Evolutionary conservation across 345 rosid species (phyloP).

Genomic region (Hirschfeldia incana): DNA sequence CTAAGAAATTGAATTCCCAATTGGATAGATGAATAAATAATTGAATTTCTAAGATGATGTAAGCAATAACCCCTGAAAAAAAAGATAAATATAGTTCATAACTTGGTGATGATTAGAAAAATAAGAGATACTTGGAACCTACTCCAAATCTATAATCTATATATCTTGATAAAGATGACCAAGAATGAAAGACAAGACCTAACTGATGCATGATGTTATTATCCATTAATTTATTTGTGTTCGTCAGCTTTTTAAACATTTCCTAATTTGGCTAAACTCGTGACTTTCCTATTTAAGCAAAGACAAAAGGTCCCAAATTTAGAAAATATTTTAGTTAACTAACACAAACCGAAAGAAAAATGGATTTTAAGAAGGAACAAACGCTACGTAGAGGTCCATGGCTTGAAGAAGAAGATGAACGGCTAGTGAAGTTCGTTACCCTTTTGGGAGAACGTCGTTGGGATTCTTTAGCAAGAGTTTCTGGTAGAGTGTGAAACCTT

Average conservation of each 20-base stretch:
- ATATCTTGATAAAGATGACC: slow-evolving; percentile 29
- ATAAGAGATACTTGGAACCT: slow-evolving; percentile 28
- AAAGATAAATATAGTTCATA: background rate
- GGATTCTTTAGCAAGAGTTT: slow-evolving; percentile 63
- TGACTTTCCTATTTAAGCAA: slow-evolving; percentile 37
- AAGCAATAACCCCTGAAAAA: slow-evolving; percentile 5
- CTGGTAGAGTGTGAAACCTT: slow-evolving; percentile 41
- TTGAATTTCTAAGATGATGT: slow-evolving; percentile 22
- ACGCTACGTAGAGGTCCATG: slow-evolving; percentile 59
- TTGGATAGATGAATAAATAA: background rate
- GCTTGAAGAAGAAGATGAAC: slow-evolving; percentile 64
- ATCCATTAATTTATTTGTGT: slow-evolving; percentile 30
- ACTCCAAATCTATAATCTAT: slow-evolving; percentile 34
- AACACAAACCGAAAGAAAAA: slow-evolving; percentile 3
- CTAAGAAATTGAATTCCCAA: background rate
- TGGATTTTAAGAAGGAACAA: slow-evolving; percentile 40
- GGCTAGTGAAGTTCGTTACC: slow-evolving; percentile 45
- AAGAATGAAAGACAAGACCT: slow-evolving; percentile 30
- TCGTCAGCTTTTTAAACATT: slow-evolving; percentile 33
- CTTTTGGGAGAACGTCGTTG: slow-evolving; percentile 62
- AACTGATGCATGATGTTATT: slow-evolving; percentile 38
- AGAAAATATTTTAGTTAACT: background rate
- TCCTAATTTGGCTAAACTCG: slow-evolving; percentile 37
- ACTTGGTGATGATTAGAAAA: slow-evolving; percentile 21
- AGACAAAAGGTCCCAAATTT: slow-evolving; percentile 9